Evolutionary conservation across 2,329 filamentous ascomycete species (phyloP), one percentile per base, ranked within the genome.

Genomic region (Neurospora sp.): DNA sequence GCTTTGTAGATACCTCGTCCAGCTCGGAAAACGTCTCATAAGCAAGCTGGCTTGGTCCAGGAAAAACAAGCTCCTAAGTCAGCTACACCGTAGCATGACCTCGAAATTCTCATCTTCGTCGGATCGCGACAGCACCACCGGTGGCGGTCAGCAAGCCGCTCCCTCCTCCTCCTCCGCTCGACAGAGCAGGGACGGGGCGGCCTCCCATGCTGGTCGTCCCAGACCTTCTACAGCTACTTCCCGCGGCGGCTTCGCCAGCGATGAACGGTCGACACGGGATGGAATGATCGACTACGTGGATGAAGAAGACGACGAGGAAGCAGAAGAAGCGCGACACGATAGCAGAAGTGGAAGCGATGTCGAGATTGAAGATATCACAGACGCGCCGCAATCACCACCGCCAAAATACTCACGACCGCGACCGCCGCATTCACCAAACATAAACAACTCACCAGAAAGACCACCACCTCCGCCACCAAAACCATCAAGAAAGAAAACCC

Each of bases 401-500:
- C 19, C 41, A n/a, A 6, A 40, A n/a, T 23, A 36, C 62, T 23
- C 62, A 11, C 62, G 33, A 11, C 28, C 62, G 19, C 43, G 46
- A 52, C 5, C 46, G 28, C 19, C 46, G 5, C 19, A 23, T 3
- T 57, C 46, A 57, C 36, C 23, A 67, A 52, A 11, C 43, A 41
- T 41, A 3, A 57, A 37, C 68, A 62, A 41, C 5, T 28, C 43
- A 52, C 43, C 43, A 52, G 43, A 52, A 23, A 3, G 19, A 15
- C 19, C 52, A 68, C 57, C 23, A 28, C 37, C 38, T 52, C 36
- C 37, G 66, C n/a, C 71, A 69, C 36, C 41, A 57, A 33, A n/a
- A 69, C 37, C 66, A 8, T 69, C 71, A 33, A 67, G 67, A 43
- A 46, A 66, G 74, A 67, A 74, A 70, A 40, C 74, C 0, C 8